Conservation (phyloP, 2,329 filamentous ascomycete species). For the Cladophialophora carrionii region DNA sequence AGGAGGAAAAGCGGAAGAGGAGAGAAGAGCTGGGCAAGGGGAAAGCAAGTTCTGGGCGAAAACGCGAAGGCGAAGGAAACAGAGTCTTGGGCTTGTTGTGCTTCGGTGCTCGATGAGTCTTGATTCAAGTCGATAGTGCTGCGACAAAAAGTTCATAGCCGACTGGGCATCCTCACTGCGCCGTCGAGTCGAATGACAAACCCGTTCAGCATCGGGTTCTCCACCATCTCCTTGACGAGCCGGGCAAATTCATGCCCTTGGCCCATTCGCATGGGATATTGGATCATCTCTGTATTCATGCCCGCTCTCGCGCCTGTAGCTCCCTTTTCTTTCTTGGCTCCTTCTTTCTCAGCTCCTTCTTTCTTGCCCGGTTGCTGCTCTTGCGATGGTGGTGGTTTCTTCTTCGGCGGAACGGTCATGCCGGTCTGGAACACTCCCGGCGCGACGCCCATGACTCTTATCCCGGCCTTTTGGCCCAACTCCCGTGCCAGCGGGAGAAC, state of each 20-base stretch:
- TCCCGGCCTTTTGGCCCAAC: conserved; percentile 37
- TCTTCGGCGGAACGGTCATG: conserved; percentile 34
- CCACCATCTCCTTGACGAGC: conserved; percentile 38
- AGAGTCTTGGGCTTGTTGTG: conserved; percentile 10
- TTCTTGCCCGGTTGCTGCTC: conserved; percentile 17
- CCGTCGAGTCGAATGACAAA: conserved; percentile 38
- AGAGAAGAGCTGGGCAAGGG: not conserved
- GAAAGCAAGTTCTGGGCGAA: not conserved
- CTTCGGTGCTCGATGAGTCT: conserved; percentile 2
- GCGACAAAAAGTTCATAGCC: conserved; percentile 29
- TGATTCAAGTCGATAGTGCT: not conserved
- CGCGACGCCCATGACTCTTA: conserved; percentile 38
- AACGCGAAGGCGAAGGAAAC: not conserved
- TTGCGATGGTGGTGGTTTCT: conserved; percentile 7
- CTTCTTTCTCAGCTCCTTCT: conserved; percentile 25
- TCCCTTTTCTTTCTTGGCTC: conserved; percentile 16
- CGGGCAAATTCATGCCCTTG: conserved; percentile 38
- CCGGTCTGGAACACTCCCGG: conserved; percentile 39
- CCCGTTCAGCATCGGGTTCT: conserved; percentile 40
- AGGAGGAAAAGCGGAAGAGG: not conserved
- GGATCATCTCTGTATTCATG: conserved; percentile 36
- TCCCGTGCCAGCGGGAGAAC: conserved; percentile 39
- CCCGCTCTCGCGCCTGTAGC: conserved; percentile 26
- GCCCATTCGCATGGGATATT: conserved; percentile 39
- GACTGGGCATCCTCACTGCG: conserved; percentile 38